Conservation (phyloP, 1,284 basidiomycete species). For the Fomitiporia mediterranea region DNA sequence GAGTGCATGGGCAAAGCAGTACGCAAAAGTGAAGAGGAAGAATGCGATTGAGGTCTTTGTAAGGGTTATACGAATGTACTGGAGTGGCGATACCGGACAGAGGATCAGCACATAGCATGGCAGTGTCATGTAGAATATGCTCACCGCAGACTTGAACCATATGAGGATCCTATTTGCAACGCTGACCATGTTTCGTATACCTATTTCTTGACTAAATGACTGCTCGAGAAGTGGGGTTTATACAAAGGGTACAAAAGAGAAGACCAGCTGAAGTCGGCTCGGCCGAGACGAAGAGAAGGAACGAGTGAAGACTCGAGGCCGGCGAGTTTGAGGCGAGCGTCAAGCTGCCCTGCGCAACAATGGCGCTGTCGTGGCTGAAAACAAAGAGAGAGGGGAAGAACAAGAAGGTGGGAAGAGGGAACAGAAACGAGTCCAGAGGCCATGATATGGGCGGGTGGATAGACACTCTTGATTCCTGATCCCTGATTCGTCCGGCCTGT, state of each 20-base stretch:
- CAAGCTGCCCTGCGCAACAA: not conserved
- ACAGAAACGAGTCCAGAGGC: too few relatives aligned
- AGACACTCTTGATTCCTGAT: too few relatives aligned
- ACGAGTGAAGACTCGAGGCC: not conserved
- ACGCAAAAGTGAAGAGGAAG: constrained; percentile 36
- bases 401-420: not conserved
- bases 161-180: not conserved
- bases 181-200: not conserved
- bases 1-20: constrained; percentile 33
- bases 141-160: constrained; percentile 14
- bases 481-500: too few relatives aligned
- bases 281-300: not conserved
- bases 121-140: not conserved
- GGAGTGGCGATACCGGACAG: not conserved
- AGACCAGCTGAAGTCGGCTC: not conserved
- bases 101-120: not conserved
- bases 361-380: not conserved
- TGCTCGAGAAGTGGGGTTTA: not conserved
- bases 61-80: constrained; percentile 33
- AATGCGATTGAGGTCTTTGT: constrained; percentile 40
- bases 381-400: not conserved
- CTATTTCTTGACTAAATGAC: not conserved
- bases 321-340: constrained; percentile 5
- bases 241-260: not conserved
- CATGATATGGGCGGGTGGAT: too few relatives aligned